Conservation (phyloP, 306 rosid species). For the Prunus mongolica region DNA sequence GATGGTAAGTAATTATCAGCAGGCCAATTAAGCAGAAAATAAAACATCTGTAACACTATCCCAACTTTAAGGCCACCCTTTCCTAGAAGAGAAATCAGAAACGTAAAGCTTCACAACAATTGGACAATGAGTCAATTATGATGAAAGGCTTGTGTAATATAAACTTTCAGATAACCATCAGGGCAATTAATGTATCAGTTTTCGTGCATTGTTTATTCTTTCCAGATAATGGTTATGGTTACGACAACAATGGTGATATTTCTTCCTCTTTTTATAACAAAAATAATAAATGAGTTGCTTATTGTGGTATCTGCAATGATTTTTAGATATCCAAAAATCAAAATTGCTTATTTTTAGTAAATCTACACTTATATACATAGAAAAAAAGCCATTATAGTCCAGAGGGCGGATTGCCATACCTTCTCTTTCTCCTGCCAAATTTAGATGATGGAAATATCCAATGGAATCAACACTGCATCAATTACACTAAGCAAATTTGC, state of each 20-base stretch:
- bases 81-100: not conserved
- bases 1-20: constrained; percentile 1
- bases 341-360: not conserved
- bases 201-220: constrained; percentile 13
- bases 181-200: constrained; percentile 12
- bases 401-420: constrained; percentile 3
- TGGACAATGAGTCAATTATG: not conserved
- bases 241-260: not conserved
- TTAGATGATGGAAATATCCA: constrained; percentile 25
- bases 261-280: not conserved
- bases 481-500: constrained; percentile 2
- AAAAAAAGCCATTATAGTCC: not conserved
- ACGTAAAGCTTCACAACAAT: not conserved
- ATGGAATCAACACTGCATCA: constrained; percentile 8
- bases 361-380: not conserved
- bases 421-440: not conserved
- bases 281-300: constrained; percentile 5
- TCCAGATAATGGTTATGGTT: not conserved
- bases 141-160: not conserved
- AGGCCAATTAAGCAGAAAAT: not conserved
- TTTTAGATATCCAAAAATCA: not conserved
- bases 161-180: constrained; percentile 1
- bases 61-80: constrained; percentile 5
- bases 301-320: not conserved
- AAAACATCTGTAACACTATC: not conserved